These are phyloP conservation scores for Penicillium ochrochloron DNA, from an alignment of 495 filamentous ascomycete genomes.

Conservation along the genomic window DNA sequence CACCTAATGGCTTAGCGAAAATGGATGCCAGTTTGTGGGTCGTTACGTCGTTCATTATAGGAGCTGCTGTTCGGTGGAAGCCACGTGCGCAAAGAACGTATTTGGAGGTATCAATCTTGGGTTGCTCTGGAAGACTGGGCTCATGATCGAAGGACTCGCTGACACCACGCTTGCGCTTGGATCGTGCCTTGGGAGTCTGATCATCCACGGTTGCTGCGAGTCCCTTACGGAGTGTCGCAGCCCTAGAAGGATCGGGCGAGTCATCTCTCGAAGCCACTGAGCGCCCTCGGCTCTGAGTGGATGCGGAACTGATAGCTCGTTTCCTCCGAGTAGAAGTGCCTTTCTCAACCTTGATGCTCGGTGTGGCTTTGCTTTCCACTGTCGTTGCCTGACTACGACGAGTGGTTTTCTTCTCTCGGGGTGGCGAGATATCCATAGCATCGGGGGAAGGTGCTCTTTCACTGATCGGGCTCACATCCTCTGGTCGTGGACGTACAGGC, in stretches of 20 bases:
- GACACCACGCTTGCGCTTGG: slow-evolving; percentile 46
- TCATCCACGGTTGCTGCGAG: slow-evolving; percentile 35
- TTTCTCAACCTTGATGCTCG: slow-evolving; percentile 44
- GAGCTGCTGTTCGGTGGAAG: slow-evolving; percentile 75
- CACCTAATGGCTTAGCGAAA: slow-evolving; percentile 82
- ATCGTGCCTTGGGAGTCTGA: slow-evolving; percentile 35
- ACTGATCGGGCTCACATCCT: slow-evolving; percentile 60
- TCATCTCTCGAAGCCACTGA: slow-evolving; percentile 63
- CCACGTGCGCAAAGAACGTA: slow-evolving; percentile 73
- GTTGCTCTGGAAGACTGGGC: slow-evolving; percentile 33
- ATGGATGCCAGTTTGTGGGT: slow-evolving; percentile 86
- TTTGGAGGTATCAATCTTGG: slow-evolving; percentile 50
- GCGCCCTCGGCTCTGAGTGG: slow-evolving; percentile 60
- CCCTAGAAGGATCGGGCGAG: slow-evolving; percentile 44
- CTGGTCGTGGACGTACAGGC: slow-evolving; percentile 50
- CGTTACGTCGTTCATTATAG: slow-evolving; percentile 83
- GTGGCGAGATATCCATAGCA: slow-evolving; percentile 39
- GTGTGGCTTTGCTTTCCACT: slow-evolving; percentile 27
- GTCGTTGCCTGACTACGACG: slow-evolving; percentile 24
- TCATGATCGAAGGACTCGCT: slow-evolving; percentile 45
- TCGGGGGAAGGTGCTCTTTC: slow-evolving; percentile 52
- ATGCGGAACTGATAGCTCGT: slow-evolving; percentile 57
- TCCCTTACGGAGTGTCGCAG: slow-evolving; percentile 55
- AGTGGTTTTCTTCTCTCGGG: slow-evolving; percentile 34
- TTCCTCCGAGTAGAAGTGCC: slow-evolving; percentile 36